phyloP scores from a whole-genome alignment of 306 rosid species.

The Cyamopsis tetragonoloba region DNA sequence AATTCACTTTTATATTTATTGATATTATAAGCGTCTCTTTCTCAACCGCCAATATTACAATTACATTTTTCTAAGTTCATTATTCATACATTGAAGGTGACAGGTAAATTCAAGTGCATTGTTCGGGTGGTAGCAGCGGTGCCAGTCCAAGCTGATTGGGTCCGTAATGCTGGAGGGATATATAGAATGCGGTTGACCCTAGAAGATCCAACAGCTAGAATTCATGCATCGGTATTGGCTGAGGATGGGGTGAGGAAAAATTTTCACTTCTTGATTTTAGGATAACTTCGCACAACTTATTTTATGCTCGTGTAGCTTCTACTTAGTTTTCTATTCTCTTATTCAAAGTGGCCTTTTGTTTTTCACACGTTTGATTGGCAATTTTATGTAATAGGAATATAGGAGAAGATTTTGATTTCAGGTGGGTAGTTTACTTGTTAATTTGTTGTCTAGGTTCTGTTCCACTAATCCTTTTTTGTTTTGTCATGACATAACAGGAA shows the following conservation, averaged over 20 bases:
- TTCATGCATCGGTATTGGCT: slow-evolving; percentile 47
- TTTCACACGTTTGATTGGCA: too few relatives aligned
- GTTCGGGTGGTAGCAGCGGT: slow-evolving; percentile 53
- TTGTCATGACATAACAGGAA: slow-evolving; percentile 30
- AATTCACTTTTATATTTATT: background rate
- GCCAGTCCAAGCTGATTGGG: slow-evolving; percentile 42
- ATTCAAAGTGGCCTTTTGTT: too few relatives aligned
- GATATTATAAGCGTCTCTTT: background rate
- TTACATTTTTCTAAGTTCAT: too few relatives aligned
- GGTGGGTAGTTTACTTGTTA: background rate
- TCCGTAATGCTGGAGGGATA: slow-evolving; percentile 28
- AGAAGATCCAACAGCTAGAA: slow-evolving; percentile 81
- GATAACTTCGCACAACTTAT: background rate
- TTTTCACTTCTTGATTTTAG: background rate
- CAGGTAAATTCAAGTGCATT: slow-evolving; percentile 52
- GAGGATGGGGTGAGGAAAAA: slow-evolving; percentile 61
- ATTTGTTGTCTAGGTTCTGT: background rate
- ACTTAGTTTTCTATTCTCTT: too few relatives aligned
- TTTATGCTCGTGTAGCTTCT: too few relatives aligned
- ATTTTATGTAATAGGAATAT: too few relatives aligned
- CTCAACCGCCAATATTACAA: too few relatives aligned
- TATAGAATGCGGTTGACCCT: slow-evolving; percentile 52
- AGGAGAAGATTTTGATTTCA: too few relatives aligned
- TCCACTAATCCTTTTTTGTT: background rate
- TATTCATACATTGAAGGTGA: slow-evolving; percentile 42